Evolutionary conservation across 495 filamentous ascomycete species (phyloP).

Genomic region (Neurospora sp.): DNA sequence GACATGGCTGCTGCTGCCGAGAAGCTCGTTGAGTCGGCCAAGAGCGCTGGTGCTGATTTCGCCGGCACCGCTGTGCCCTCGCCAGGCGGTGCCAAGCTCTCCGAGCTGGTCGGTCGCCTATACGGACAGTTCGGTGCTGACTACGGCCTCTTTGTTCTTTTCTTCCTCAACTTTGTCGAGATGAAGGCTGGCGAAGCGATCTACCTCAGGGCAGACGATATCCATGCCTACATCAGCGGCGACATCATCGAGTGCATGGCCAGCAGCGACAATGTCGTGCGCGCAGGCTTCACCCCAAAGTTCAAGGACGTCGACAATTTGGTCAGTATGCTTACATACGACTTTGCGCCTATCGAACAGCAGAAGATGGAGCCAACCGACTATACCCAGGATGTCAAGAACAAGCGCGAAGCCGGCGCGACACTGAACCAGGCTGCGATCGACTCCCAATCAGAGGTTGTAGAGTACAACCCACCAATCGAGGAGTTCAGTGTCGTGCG

Average conservation of each 20-base stretch:
- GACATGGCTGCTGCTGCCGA: slow-evolving; percentile 53
- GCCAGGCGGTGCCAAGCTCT: slow-evolving; percentile 49
- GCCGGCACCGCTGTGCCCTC: slow-evolving; percentile 35
- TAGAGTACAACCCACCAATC: slow-evolving; percentile 89
- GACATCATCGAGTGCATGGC: slow-evolving; percentile 99
- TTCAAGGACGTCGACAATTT: slow-evolving; percentile 93
- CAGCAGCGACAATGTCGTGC: slow-evolving; percentile 92
- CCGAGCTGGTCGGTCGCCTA: slow-evolving; percentile 63
- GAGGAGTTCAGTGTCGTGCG: slow-evolving; percentile 91
- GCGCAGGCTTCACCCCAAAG: slow-evolving; percentile 94
- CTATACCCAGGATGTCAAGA: slow-evolving; percentile 32
- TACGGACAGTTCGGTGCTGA: slow-evolving; percentile 44
- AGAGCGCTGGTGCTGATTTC: slow-evolving; percentile 49
- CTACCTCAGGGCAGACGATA: slow-evolving; percentile 92
- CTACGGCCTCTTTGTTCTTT: slow-evolving; percentile 37
- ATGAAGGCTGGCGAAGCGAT: slow-evolving; percentile 84
- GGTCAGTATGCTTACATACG: slow-evolving; percentile 88
- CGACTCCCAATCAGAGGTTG: slow-evolving; percentile 53
- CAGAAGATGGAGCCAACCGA: slow-evolving; percentile 83
- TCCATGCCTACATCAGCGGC: slow-evolving; percentile 90
- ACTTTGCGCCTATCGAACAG: slow-evolving; percentile 81
- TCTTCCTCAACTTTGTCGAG: slow-evolving; percentile 36
- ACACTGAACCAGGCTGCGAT: slow-evolving; percentile 71
- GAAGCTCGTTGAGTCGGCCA: slow-evolving; percentile 60
- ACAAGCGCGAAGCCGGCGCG: slow-evolving; percentile 44